Conservation (phyloP, 768 basidiomycete species). For the Calocybe gangraenosa region DNA sequence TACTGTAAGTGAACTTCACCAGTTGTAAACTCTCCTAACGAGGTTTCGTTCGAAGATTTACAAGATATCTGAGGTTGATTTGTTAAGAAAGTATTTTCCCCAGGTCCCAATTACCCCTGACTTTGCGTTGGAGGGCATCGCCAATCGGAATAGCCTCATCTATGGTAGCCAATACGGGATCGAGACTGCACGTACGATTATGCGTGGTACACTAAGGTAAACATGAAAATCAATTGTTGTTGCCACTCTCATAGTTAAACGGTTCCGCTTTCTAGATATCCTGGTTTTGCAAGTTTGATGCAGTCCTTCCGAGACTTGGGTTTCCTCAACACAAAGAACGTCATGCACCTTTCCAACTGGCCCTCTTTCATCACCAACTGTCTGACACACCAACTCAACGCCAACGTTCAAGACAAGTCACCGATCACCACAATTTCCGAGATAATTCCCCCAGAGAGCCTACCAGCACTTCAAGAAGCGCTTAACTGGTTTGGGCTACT, state of each 20-base stretch:
- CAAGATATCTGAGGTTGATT: conserved; percentile 44
- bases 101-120: conserved; percentile 62
- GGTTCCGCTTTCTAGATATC: conserved; percentile 50
- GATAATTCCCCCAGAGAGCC: conserved; percentile 18
- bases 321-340: conserved; percentile 44
- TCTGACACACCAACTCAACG: conserved; percentile 18
- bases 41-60: conserved; percentile 31
- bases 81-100: conserved; percentile 59
- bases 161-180: conserved; percentile 69
- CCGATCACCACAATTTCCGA: conserved; percentile 16
- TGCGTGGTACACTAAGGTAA: conserved; percentile 84
- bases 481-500: conserved; percentile 47
- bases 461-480: conserved; percentile 28
- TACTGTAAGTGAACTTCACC: conserved; percentile 36
- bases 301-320: conserved; percentile 69
- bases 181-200: conserved; percentile 46
- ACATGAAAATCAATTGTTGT: conserved; percentile 3
- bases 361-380: conserved; percentile 26
- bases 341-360: conserved; percentile 39
- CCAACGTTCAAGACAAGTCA: conserved; percentile 10
- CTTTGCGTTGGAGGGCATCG: conserved; percentile 73
- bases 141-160: conserved; percentile 77
- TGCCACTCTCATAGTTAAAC: not conserved
- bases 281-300: conserved; percentile 76
- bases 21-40: not conserved